phyloP scores from a whole-genome alignment of 1,284 basidiomycete species.

The Binderoboletus segoi region DNA sequence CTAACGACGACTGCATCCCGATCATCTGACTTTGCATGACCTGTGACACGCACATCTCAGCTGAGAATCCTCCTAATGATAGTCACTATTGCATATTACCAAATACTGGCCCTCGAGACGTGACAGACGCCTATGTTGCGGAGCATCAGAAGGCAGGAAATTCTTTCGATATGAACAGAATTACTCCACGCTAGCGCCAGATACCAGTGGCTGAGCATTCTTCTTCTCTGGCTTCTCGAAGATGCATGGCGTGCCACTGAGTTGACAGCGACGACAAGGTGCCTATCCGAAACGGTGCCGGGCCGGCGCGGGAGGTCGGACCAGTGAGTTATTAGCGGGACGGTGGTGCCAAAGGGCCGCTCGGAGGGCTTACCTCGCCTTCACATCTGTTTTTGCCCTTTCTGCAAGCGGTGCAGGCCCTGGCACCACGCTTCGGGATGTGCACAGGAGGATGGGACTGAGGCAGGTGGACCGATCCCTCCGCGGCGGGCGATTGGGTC shows the following conservation, averaged over 20 bases:
- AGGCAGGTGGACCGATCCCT: conserved; percentile 19
- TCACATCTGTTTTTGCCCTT: conserved; percentile 94
- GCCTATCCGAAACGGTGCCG: conserved; percentile 59
- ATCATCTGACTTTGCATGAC: conserved; percentile 92
- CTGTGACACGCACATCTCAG: conserved; percentile 29
- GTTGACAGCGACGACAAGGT: conserved; percentile 87
- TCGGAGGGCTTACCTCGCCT: conserved; percentile 64
- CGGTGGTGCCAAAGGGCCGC: conserved; percentile 28
- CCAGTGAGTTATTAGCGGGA: conserved; percentile 46
- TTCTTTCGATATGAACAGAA: conserved; percentile 8
- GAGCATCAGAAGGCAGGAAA: conserved; percentile 20
- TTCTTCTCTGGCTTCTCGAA: conserved; percentile 95
- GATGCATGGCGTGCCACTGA: conserved; percentile 81
- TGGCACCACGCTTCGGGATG: conserved; percentile 78
- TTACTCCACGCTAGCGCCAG: conserved; percentile 73
- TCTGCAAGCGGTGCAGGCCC: conserved; percentile 80
- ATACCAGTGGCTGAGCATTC: conserved; percentile 56
- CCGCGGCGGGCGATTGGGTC: conserved; percentile 23
- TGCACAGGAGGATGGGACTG: conserved; percentile 42
- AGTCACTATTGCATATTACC: conserved; percentile 40
- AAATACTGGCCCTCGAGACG: conserved; percentile 83
- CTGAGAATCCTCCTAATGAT: conserved; percentile 55
- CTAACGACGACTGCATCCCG: conserved; percentile 83
- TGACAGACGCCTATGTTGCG: conserved; percentile 62
- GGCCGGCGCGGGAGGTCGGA: conserved; percentile 65